Percentiles rank a stretch among this genome's conserved stretches.
Conservation (phyloP, 192 early-diverging fungal genomes). For the Podila clonocystis region DNA sequence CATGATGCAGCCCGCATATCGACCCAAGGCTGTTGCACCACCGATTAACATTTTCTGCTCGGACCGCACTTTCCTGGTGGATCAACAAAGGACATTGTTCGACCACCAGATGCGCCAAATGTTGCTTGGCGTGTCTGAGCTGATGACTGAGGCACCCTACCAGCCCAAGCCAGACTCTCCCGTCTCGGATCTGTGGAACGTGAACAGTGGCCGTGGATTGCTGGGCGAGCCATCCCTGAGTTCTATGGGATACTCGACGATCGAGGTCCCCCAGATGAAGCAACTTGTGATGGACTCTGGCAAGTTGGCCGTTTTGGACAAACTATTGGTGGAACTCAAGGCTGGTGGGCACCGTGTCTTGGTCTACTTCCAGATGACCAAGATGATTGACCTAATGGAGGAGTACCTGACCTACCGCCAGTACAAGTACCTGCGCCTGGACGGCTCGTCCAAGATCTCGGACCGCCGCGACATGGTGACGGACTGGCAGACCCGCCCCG, state of each 20-base stretch:
- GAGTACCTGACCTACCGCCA: constrained; percentile 88
- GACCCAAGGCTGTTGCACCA: constrained; percentile 67
- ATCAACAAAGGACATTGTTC: constrained; percentile 60
- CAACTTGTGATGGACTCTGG: constrained; percentile 84
- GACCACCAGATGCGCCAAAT: constrained; percentile 48
- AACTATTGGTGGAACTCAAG: constrained; percentile 75
- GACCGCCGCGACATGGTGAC: constrained; percentile 92
- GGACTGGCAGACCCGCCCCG: constrained; percentile 89
- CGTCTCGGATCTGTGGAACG: constrained; percentile 36
- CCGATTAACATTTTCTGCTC: constrained; percentile 70
- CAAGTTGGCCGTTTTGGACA: constrained; percentile 78
- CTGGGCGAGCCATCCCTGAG: constrained; percentile 51
- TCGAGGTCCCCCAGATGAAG: constrained; percentile 61
- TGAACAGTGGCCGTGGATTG: constrained; percentile 51
- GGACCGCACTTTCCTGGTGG: constrained; percentile 67
- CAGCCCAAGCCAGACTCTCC: constrained; percentile 11
- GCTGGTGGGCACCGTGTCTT: constrained; percentile 81
- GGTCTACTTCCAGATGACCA: constrained; percentile 92
- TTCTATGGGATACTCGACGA: constrained; percentile 40
- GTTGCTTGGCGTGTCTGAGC: constrained; percentile 52
- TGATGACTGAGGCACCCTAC: constrained; percentile 15
- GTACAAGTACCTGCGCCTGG: constrained; percentile 88
- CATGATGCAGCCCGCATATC: constrained; percentile 58
- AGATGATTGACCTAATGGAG: constrained; percentile 89
- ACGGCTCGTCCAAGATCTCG: constrained; percentile 87